phyloP scores from a whole-genome alignment of 805 yeast species.

The Candida vaughaniae region DNA sequence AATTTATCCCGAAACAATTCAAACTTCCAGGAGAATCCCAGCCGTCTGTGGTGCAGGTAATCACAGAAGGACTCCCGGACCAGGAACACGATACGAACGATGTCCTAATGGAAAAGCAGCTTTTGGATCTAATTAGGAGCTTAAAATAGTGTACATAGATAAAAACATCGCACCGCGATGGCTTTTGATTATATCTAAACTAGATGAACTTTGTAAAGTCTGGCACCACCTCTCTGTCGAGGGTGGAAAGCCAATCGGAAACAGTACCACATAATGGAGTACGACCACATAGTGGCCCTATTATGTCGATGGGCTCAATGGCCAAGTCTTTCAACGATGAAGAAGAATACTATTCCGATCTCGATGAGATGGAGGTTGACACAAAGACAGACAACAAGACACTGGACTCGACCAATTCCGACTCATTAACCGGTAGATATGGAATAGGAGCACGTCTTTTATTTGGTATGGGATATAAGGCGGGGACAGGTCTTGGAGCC shows the following conservation, averaged over 20 bases:
- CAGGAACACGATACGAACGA: constrained; percentile 7
- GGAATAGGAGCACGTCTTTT: constrained; percentile 85
- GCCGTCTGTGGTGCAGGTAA: constrained; percentile 39
- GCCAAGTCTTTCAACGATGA: not conserved
- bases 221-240: not conserved
- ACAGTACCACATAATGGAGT: not conserved
- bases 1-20: constrained; percentile 40
- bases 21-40: constrained; percentile 38
- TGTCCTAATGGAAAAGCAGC: constrained; percentile 17
- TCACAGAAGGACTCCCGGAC: constrained; percentile 43
- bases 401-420: not conserved
- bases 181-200: too few species aligned
- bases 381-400: not conserved
- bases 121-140: constrained; percentile 21
- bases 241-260: not conserved
- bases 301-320: not conserved
- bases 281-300: too few species aligned
- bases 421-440: constrained; percentile 32
- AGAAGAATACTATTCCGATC: not conserved
- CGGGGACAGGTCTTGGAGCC: constrained; percentile 84
- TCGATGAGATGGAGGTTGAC: not conserved
- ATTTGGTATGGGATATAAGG: constrained; percentile 81
- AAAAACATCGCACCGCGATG: too few species aligned
- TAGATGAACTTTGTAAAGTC: constrained; percentile 6
- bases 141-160: constrained; percentile 5